Percentiles rank a stretch among this genome's conserved stretches.
These are phyloP conservation scores for Glycine tomentella DNA, from an alignment of 306 rosid genomes.

Conservation along the genomic window DNA sequence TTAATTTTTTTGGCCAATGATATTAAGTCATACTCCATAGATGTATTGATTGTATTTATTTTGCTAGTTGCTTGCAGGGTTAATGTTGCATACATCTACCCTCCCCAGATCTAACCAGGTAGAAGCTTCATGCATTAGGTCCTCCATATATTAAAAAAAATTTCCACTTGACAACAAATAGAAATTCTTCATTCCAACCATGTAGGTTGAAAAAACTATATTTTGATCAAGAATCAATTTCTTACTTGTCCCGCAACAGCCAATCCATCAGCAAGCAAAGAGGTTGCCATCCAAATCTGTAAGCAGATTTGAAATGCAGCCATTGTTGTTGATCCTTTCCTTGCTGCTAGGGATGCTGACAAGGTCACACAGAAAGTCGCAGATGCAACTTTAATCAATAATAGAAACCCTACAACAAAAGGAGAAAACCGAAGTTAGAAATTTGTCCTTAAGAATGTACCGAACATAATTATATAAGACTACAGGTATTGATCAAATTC, in stretches of 20 bases:
- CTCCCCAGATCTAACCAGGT: too few species aligned
- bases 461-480: neutral
- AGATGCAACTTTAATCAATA: conserved; percentile 76
- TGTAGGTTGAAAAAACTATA: neutral
- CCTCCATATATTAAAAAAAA: too few species aligned
- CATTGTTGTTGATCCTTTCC: neutral
- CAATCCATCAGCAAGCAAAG: conserved; percentile 85
- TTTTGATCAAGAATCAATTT: neutral
- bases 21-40: neutral
- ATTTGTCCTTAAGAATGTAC: conserved; percentile 1
- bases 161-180: too few species aligned
- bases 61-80: too few species aligned
- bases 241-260: conserved; percentile 91
- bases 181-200: too few species aligned
- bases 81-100: too few species aligned
- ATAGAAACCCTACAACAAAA: conserved; percentile 62
- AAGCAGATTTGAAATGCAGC: conserved; percentile 49
- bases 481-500: conserved; percentile 11
- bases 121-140: too few species aligned
- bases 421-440: neutral
- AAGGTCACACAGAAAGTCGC: conserved; percentile 88
- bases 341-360: conserved; percentile 49
- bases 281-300: conserved; percentile 86
- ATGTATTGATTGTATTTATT: neutral
- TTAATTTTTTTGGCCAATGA: too few species aligned